Evolutionary conservation across 2,329 filamentous ascomycete species (phyloP), one percentile per base, ranked within the genome.

Genomic region (Colletotrichum sp.): DNA sequence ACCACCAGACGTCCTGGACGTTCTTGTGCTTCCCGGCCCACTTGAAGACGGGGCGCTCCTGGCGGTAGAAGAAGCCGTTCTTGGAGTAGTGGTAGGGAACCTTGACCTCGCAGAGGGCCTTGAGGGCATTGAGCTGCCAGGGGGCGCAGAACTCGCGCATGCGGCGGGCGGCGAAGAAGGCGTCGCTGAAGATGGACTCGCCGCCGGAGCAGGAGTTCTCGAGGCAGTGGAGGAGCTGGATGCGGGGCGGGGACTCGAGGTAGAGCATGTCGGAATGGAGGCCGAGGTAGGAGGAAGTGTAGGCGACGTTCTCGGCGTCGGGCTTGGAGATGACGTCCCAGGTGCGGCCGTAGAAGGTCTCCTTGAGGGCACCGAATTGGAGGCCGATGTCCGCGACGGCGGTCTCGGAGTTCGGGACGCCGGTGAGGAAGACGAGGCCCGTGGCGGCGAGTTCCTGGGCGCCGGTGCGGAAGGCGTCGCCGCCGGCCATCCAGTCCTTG

Each of bases 181-280:
- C 88, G 83, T 98, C 96, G 73, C 91, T 92, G 84, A 98, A 99
- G 66, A 98, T 87, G 1, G 95, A 98, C 78, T 95, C 93, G 61
- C 96, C 97, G 21, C 96, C 96, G 0, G 89, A 85, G 77, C 92
- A 93, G 2, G 92, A 93, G 79, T 97, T 98, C 75, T 93, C 90
- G 55, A 98, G 87, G 80, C 95, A 98, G 84, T 98, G 97, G 6
- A 98, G 90, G 29, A 98, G 86, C 83, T 99, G 96, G 66, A 97
- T 90, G 36, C 93, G 91, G 0, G 96, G 96, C 4, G 94, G 92
- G 65, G 94, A 90, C 16, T 89, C 85, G 83, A 97, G 93, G 84
- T 98, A 98, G 69, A 98, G 88, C 54, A 98, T 89, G 81, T 98
- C 97, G 90, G 98, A 97, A 84, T 99, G 97, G 62, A 98, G 92